A percentile compares a stretch with the other conserved stretches of the same genome.
Evolutionary conservation across 2,329 filamentous ascomycete genomes (phyloP).

Genomic region (Talaromyces sp.): DNA sequence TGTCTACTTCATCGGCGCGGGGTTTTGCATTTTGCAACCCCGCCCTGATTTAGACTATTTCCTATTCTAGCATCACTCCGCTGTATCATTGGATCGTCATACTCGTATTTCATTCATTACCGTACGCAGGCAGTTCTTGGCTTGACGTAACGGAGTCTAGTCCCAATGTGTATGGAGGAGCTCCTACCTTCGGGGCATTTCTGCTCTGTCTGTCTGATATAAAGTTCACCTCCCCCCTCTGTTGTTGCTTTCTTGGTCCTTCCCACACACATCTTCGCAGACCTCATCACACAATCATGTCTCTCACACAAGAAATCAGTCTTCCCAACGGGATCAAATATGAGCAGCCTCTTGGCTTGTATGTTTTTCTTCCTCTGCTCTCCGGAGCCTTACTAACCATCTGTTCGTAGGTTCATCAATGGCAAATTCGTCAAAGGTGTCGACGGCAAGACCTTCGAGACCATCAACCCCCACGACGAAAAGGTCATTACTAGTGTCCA

Average conservation of each 20-base stretch:
- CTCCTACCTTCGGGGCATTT: background rate
- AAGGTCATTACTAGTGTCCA: slow-evolving; percentile 77
- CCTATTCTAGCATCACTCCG: background rate
- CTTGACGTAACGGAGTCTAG: slow-evolving; percentile 1
- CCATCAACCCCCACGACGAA: slow-evolving; percentile 83
- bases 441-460: slow-evolving; percentile 87
- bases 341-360: slow-evolving; percentile 42
- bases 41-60: background rate
- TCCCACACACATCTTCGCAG: background rate
- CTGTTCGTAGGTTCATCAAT: slow-evolving; percentile 57
- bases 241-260: background rate
- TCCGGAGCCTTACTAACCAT: background rate
- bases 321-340: slow-evolving; percentile 38
- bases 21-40: background rate
- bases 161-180: background rate
- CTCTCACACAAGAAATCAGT: slow-evolving; percentile 38
- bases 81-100: background rate
- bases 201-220: background rate
- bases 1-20: background rate
- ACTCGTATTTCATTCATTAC: background rate
- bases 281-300: slow-evolving; percentile 28
- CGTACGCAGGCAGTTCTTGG: background rate
- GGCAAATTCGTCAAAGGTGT: slow-evolving; percentile 82
- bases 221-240: background rate
- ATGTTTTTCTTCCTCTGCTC: slow-evolving; percentile 16